phyloP scores from a whole-genome alignment of 2,329 filamentous ascomycete genomes.

The Hymenoscyphus fructigenus region DNA sequence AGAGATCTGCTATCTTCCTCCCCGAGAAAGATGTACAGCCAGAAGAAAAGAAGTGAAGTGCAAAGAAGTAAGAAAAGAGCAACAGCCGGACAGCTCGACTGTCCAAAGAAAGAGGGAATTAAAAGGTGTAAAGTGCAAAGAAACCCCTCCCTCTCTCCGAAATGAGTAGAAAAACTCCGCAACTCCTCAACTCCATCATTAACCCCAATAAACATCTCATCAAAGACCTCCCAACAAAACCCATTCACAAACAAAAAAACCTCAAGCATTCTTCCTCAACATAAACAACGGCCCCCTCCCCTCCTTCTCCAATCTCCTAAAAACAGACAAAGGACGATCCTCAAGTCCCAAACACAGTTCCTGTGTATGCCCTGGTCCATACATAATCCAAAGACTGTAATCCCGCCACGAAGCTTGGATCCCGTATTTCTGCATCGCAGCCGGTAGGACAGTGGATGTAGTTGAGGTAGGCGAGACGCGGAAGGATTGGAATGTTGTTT shows the following conservation, averaged over 20 bases:
- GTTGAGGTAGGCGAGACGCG: conserved; percentile 94
- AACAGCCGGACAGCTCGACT: neutral
- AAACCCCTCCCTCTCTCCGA: too few relatives aligned
- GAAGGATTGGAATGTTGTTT: conserved; percentile 57
- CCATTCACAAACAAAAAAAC: neutral
- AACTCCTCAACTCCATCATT: neutral
- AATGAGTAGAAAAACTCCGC: too few relatives aligned
- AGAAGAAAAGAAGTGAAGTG: neutral
- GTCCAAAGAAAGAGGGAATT: neutral
- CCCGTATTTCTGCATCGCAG: conserved; percentile 92
- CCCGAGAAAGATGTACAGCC: neutral
- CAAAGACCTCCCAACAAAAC: neutral
- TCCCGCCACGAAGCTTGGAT: conserved; percentile 95
- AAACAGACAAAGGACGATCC: conserved; percentile 87
- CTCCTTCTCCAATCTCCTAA: conserved; percentile 92
- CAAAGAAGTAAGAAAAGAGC: neutral
- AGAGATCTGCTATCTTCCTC: neutral
- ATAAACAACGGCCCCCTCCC: conserved; percentile 99
- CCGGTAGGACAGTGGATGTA: conserved; percentile 90
- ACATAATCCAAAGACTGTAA: conserved; percentile 93
- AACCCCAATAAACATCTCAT: neutral
- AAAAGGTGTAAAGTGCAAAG: too few relatives aligned
- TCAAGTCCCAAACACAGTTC: conserved; percentile 87
- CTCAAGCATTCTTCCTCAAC: conserved; percentile 53
- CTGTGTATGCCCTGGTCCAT: conserved; percentile 71